Conservation (phyloP, 108 stramenopile genomes). For the Licmophora abbreviata region DNA sequence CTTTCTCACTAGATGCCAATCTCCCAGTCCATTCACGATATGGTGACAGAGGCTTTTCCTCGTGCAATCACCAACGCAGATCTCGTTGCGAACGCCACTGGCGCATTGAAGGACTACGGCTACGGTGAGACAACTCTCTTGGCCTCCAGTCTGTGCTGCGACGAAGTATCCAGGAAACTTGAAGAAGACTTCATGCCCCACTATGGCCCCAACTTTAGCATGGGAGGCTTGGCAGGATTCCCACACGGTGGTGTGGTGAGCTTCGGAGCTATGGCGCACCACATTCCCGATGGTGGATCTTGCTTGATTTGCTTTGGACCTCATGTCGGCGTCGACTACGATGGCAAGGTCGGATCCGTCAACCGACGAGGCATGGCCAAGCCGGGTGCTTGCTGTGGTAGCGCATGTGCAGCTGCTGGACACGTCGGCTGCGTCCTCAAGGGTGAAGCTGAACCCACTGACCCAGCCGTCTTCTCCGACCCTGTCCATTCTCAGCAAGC, state of each 20-base stretch:
- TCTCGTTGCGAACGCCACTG: slow-evolving; percentile 11
- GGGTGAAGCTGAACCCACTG: slow-evolving; percentile 19
- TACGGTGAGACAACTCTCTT: slow-evolving; percentile 31
- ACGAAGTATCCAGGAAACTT: slow-evolving; percentile 23
- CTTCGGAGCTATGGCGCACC: slow-evolving; percentile 62
- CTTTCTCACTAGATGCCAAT: no score
- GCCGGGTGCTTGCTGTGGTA: slow-evolving; percentile 43
- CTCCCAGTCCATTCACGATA: neutral
- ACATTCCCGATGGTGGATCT: slow-evolving; percentile 57
- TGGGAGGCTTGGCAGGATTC: slow-evolving; percentile 67
- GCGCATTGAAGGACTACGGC: slow-evolving; percentile 9
- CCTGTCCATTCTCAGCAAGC: slow-evolving; percentile 50
- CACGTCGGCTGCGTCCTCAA: slow-evolving; percentile 31
- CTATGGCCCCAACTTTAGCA: slow-evolving; percentile 43
- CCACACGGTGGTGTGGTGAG: slow-evolving; percentile 57
- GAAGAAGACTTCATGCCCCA: slow-evolving; percentile 17
- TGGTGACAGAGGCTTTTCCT: slow-evolving; percentile 12
- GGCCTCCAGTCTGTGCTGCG: slow-evolving; percentile 26
- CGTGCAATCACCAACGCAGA: slow-evolving; percentile 30
- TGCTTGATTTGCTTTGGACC: slow-evolving; percentile 53
- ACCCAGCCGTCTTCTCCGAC: slow-evolving; percentile 14
- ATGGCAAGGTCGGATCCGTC: slow-evolving; percentile 47
- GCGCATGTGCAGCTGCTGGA: slow-evolving; percentile 33
- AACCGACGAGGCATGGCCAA: slow-evolving; percentile 38
- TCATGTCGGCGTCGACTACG: slow-evolving; percentile 47